These are phyloP conservation scores for Pythium biforme DNA, from an alignment of 352 stramenopile species.

Conservation along the genomic window DNA sequence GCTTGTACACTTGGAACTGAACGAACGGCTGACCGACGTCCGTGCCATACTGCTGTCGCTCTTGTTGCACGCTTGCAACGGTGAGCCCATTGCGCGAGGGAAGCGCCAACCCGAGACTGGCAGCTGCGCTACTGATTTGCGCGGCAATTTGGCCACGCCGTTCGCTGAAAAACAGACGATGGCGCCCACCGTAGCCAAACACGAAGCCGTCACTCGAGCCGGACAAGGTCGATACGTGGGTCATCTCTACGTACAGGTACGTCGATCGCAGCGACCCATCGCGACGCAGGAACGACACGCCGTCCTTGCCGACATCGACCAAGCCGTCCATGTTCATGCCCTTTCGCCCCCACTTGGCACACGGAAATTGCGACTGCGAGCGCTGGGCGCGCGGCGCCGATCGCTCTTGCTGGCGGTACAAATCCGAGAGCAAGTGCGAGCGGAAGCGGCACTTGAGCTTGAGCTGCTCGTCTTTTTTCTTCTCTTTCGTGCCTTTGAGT, in stretches of 20 bases:
- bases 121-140: slow-evolving; percentile 52
- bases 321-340: slow-evolving; percentile 40
- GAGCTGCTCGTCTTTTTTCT: slow-evolving; percentile 86
- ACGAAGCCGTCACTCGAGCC: slow-evolving; percentile 63
- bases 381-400: slow-evolving; percentile 28
- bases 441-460: slow-evolving; percentile 80
- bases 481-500: slow-evolving; percentile 77
- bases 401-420: slow-evolving; percentile 69
- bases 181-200: slow-evolving; percentile 63
- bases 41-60: slow-evolving; percentile 44
- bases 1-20: slow-evolving; percentile 67
- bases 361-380: slow-evolving; percentile 46
- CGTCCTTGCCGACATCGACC: slow-evolving; percentile 63
- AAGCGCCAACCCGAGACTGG: slow-evolving; percentile 58
- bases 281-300: slow-evolving; percentile 39
- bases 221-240: slow-evolving; percentile 55
- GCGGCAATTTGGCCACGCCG: slow-evolving; percentile 51
- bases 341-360: slow-evolving; percentile 63
- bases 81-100: slow-evolving; percentile 38
- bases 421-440: slow-evolving; percentile 69
- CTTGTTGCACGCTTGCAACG: slow-evolving; percentile 41
- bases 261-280: slow-evolving; percentile 59
- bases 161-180: slow-evolving; percentile 71
- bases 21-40: slow-evolving; percentile 60
- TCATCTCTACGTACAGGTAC: slow-evolving; percentile 82